Base-by-base conservation (phyloP, 1,139 yeast species). In the Scheffersomyces insectosa region DNA sequence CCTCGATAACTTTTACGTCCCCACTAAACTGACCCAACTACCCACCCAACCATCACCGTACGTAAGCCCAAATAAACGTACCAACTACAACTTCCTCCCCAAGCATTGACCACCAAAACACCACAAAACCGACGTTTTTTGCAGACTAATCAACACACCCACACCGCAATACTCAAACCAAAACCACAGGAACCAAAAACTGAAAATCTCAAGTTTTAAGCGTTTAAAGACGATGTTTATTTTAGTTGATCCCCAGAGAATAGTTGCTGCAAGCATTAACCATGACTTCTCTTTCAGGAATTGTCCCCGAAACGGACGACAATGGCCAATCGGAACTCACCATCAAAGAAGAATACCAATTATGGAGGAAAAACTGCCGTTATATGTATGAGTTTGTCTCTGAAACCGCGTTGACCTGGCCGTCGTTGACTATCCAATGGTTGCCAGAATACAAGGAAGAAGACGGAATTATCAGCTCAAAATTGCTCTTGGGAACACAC, bases 401-500 rank as follows among this genome's bases (percentile, higher is more conserved):
- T 44, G 93, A 86, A 56, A 85, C 91, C 0, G 88, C 88, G 2
- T 65, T 86, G 39, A 77, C 84, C 8, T 87, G 95, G 95, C 95
- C 95, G 1, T 83, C 91, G 3, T 68, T 86, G 42, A 84, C 93
- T 2, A 75, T 85, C 3, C 88, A 86, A 64, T 86, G 93, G 89
- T 65, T 85, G 13, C 90, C 90, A 1, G 72, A 77, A 40, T 64
- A 61, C 46, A 42, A 49, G 1, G 47, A 41, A n/a, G 55, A 51
- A n/a, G 60, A 61, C 64, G 58, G 75, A 49, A 50, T 77, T 58
- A 48, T 79, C 59, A 67, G 72, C 55, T 61, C 75, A 28, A 63
- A 59, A 39, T 62, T 93, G 43, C 62, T 91, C 16, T 65, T 91
- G 34, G 96, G 97, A 10, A 93, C 99, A 0, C 91, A 88, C 59